phyloP scores from a whole-genome alignment of 495 filamentous ascomycete species.

The Beverwykella pulmonaria region DNA sequence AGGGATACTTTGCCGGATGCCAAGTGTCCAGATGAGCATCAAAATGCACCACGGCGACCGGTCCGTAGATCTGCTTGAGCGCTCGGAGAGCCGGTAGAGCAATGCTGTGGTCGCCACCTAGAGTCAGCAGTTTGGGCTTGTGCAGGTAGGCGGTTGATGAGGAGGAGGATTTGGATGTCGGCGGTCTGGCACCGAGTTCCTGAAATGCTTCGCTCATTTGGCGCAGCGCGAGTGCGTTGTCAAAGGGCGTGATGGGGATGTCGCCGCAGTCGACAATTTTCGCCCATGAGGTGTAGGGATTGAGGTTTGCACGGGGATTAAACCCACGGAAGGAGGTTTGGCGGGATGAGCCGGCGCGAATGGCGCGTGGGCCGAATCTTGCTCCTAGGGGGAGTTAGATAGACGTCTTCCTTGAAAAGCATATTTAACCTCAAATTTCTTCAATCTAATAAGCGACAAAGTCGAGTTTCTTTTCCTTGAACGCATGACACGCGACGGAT shows the following conservation, averaged over 20 bases:
- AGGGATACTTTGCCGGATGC: constrained; percentile 77
- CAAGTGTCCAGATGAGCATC: constrained; percentile 77
- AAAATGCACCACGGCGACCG: constrained; percentile 80
- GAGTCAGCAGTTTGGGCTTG: constrained; percentile 70
- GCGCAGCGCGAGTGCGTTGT: constrained; percentile 71
- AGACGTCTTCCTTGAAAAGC: not conserved
- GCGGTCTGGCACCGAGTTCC: constrained; percentile 60
- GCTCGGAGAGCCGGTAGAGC: constrained; percentile 76
- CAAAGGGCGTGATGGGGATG: constrained; percentile 77
- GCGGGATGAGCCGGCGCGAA: constrained; percentile 60
- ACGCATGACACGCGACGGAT: too few relatives aligned
- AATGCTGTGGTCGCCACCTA: constrained; percentile 82
- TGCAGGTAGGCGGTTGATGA: constrained; percentile 40
- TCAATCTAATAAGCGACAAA: too few relatives aligned
- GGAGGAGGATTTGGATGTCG: constrained; percentile 44
- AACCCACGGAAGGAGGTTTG: constrained; percentile 64
- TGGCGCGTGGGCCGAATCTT: constrained; percentile 79
- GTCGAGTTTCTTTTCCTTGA: too few relatives aligned
- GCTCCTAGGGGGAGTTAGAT: constrained; percentile 54
- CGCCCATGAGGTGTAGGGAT: constrained; percentile 75
- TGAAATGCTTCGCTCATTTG: constrained; percentile 79
- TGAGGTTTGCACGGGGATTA: constrained; percentile 75
- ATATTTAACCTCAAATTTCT: too few relatives aligned
- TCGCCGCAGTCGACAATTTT: constrained; percentile 79
- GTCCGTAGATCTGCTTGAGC: constrained; percentile 69